A percentile compares a stretch with the other conserved stretches of the same genome.
Conservation (phyloP, 306 rosid species). For the Castanospermum australe region DNA sequence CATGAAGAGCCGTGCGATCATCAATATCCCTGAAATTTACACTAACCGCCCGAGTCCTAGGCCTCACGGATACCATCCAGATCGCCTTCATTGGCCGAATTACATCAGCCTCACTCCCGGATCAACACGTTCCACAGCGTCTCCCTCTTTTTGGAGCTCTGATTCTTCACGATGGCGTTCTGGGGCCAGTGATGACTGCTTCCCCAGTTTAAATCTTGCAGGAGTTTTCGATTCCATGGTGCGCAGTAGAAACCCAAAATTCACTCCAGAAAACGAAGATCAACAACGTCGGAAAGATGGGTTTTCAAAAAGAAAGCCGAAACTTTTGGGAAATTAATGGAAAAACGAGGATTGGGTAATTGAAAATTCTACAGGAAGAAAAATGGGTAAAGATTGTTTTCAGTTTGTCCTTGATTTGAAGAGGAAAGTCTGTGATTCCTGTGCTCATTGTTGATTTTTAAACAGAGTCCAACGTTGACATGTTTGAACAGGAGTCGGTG, state of each 20-base stretch:
- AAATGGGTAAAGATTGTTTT: neutral
- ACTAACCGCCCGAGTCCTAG: conserved; percentile 58
- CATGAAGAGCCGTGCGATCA: conserved; percentile 81
- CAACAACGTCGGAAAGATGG: neutral
- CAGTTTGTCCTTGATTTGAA: neutral
- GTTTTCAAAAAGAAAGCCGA: neutral
- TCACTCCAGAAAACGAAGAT: neutral
- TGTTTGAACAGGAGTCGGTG: conserved; percentile 15
- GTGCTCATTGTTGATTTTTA: neutral
- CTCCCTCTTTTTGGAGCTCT: conserved; percentile 13
- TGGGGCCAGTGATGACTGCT: conserved; percentile 91
- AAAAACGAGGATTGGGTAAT: neutral
- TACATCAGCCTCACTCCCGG: conserved; percentile 78
- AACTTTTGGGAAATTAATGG: neutral
- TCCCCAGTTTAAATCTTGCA: conserved; percentile 63
- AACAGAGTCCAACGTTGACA: conserved; percentile 8
- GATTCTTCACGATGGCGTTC: conserved; percentile 29
- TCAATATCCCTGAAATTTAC: conserved; percentile 81
- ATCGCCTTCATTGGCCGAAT: conserved; percentile 77
- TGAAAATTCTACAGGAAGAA: neutral
- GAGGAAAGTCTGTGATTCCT: neutral
- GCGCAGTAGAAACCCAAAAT: neutral
- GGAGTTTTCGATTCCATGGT: conserved; percentile 67
- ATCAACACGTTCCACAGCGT: conserved; percentile 39
- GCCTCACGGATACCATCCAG: conserved; percentile 76